These are phyloP conservation scores for Nitzschia sp. DNA, from an alignment of 108 stramenopile species.

Conservation along the genomic window DNA sequence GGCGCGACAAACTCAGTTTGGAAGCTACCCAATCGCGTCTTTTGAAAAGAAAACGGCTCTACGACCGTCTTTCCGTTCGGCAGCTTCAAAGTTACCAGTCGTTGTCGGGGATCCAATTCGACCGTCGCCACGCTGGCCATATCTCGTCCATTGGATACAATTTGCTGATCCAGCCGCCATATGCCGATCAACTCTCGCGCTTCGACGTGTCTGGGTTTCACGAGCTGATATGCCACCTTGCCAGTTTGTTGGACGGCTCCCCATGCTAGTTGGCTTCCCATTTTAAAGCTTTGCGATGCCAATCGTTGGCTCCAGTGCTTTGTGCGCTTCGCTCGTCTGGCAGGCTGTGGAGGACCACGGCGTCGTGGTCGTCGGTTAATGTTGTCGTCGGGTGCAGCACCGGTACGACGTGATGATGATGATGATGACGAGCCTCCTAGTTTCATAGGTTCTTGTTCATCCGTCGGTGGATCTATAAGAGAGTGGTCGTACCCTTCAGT, in stretches of 20 bases:
- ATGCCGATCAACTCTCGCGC: conserved; percentile 34
- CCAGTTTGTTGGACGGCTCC: conserved; percentile 32
- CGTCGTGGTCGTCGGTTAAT: too few relatives aligned
- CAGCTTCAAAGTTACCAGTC: conserved; percentile 15
- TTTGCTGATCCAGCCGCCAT: conserved; percentile 60
- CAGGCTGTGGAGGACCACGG: background rate
- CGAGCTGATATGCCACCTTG: conserved; percentile 43
- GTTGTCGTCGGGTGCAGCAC: too few relatives aligned
- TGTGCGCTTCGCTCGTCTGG: background rate
- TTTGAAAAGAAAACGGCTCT: conserved; percentile 24
- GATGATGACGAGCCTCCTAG: too few relatives aligned
- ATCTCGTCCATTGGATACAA: conserved; percentile 5
- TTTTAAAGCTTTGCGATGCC: conserved; percentile 30
- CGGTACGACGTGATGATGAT: too few relatives aligned
- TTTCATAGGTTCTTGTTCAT: too few relatives aligned
- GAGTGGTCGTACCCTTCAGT: conserved; percentile 3
- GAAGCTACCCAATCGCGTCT: conserved; percentile 27
- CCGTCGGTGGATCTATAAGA: conserved; percentile 4
- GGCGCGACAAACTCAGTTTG: conserved; percentile 47
- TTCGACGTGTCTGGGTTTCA: conserved; percentile 43
- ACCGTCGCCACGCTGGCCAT: conserved; percentile 47
- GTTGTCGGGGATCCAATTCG: conserved; percentile 29
- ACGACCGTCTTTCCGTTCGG: conserved; percentile 1
- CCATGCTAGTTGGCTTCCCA: conserved; percentile 34
- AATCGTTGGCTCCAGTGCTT: conserved; percentile 30